Evolutionary conservation across 2,329 filamentous ascomycete species (phyloP).

Genomic region (Chaetomium sp.): DNA sequence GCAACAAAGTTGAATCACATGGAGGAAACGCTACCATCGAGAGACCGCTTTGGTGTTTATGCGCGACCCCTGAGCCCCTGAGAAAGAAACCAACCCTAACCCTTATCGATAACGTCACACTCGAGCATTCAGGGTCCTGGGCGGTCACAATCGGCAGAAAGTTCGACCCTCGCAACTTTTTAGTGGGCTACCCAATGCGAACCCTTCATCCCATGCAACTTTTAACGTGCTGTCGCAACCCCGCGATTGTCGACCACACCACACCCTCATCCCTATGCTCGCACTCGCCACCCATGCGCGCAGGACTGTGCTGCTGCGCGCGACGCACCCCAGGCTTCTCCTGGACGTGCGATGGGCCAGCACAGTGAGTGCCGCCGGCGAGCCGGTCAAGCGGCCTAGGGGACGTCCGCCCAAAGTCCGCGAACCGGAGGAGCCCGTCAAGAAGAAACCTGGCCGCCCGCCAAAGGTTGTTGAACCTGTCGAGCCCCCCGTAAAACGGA

Average conservation of each 20-base stretch:
- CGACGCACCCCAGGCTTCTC: not conserved
- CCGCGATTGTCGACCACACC: not conserved
- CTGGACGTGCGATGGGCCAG: no score
- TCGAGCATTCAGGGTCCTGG: not conserved
- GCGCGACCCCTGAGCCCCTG: not conserved
- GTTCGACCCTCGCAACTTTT: not conserved
- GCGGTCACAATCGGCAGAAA: not conserved
- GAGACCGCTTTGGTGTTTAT: not conserved
- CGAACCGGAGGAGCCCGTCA: no score
- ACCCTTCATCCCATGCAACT: not conserved
- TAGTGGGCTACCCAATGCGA: not conserved
- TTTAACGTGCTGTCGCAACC: not conserved
- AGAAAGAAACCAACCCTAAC: not conserved
- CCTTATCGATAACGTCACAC: not conserved
- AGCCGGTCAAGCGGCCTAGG: no score
- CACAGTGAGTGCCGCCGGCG: no score
- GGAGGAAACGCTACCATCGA: no score
- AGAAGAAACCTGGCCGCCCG: no score
- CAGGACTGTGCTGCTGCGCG: conserved; percentile 1
- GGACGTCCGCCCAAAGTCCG: no score
- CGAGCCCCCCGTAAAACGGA: no score
- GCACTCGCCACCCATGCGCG: conserved; percentile 13
- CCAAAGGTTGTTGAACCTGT: no score
- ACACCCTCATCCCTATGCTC: conserved; percentile 9
- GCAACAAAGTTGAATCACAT: no score